These are phyloP conservation scores for Candida labiduridarum DNA, from an alignment of 1,139 yeast genomes.

Conservation along the genomic window DNA sequence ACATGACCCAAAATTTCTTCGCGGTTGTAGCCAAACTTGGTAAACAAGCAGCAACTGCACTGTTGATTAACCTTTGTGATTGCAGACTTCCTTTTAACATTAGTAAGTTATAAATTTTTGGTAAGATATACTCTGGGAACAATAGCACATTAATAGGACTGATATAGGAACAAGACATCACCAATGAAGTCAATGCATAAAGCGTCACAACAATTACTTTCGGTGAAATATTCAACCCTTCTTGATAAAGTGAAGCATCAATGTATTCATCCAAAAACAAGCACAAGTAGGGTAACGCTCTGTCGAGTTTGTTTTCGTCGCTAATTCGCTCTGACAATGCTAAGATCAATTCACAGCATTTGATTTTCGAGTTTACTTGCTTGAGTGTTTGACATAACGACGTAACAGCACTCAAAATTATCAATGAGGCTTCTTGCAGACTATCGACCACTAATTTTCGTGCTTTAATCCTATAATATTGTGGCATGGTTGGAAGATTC, in stretches of 20 bases:
- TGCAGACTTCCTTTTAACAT: conserved; percentile 17
- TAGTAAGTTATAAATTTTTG: conserved; percentile 58
- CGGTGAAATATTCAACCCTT: conserved; percentile 19
- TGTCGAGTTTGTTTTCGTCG: conserved; percentile 84
- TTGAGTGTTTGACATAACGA: conserved; percentile 68
- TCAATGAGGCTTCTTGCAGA: conserved; percentile 56
- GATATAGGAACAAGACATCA: conserved; percentile 64
- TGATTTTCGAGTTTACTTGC: conserved; percentile 61
- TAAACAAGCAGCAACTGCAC: conserved; percentile 63
- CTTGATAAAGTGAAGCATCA: conserved; percentile 16
- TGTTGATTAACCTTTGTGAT: conserved; percentile 22
- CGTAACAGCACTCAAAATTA: conserved; percentile 64
- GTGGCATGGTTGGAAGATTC: conserved; percentile 52
- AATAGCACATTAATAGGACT: conserved; percentile 75
- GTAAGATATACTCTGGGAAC: conserved; percentile 81
- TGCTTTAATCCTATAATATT: conserved; percentile 43
- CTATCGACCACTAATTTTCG: conserved; percentile 24
- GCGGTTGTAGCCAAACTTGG: conserved; percentile 71
- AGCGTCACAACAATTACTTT: conserved; percentile 64
- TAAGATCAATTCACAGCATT: conserved; percentile 75
- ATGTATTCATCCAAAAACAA: conserved; percentile 42
- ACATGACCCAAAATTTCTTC: conserved; percentile 64
- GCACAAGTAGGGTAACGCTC: conserved; percentile 80
- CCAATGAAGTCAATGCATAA: conserved; percentile 59
- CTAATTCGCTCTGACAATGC: conserved; percentile 75